These are phyloP conservation scores for Mycena amicta DNA, from an alignment of 768 basidiomycete genomes.

Conservation along the genomic window DNA sequence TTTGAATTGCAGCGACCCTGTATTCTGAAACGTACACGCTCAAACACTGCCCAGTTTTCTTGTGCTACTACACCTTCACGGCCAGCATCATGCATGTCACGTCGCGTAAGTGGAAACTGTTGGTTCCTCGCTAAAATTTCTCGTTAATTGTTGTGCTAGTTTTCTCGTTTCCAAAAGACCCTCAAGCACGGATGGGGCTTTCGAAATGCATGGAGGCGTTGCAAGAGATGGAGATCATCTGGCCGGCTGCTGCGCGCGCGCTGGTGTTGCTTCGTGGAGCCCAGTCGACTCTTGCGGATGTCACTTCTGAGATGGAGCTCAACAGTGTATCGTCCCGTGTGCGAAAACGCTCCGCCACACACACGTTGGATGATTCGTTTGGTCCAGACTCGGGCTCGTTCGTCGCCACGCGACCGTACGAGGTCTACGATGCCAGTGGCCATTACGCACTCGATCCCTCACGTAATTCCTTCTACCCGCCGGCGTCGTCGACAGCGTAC, in stretches of 20 bases:
- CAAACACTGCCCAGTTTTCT: constrained; percentile 64
- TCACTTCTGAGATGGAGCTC: constrained; percentile 16
- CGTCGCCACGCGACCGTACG: constrained; percentile 9
- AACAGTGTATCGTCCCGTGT: neutral
- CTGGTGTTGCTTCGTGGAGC: constrained; percentile 71
- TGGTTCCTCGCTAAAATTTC: neutral
- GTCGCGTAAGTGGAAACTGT: constrained; percentile 56
- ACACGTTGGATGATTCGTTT: constrained; percentile 42
- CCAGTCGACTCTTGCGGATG: constrained; percentile 41
- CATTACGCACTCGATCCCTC: constrained; percentile 3
- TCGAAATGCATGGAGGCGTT: constrained; percentile 69
- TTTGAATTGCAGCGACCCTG: constrained; percentile 50
- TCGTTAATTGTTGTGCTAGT: constrained; percentile 40
- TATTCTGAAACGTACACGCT: constrained; percentile 68
- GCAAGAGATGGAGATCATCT: constrained; percentile 64
- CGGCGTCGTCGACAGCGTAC: constrained; percentile 45
- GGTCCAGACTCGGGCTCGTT: neutral
- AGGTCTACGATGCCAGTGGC: constrained; percentile 4
- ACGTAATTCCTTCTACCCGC: constrained; percentile 10
- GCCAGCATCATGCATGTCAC: constrained; percentile 81
- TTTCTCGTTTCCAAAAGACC: constrained; percentile 64
- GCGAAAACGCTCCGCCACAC: constrained; percentile 64
- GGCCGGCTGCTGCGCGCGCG: constrained; percentile 79
- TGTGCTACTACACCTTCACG: constrained; percentile 80
- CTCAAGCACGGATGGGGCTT: constrained; percentile 67